These are phyloP conservation scores for Hypoxylon lienhwacheense DNA, from an alignment of 495 filamentous ascomycete genomes.

Conservation along the genomic window DNA sequence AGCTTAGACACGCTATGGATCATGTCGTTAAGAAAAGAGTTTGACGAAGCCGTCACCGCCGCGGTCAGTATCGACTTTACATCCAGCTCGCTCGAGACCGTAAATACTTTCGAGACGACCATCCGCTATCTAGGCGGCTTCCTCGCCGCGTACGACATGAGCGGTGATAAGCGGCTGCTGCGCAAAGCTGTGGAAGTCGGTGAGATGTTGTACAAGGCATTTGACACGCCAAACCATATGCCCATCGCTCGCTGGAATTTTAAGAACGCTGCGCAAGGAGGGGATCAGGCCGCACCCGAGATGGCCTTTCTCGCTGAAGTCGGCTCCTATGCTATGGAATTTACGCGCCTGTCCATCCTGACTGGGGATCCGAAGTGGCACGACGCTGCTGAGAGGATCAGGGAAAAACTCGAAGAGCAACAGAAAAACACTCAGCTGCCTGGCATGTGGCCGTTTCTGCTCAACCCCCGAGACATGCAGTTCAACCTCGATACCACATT, in stretches of 20 bases:
- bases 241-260: conserved; percentile 70
- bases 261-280: conserved; percentile 75
- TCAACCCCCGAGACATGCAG: conserved; percentile 35
- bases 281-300: conserved; percentile 62
- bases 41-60: conserved; percentile 74
- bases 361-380: conserved; percentile 82
- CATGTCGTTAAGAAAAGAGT: conserved; percentile 85
- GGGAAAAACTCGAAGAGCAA: conserved; percentile 66
- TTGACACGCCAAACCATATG: conserved; percentile 89
- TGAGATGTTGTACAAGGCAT: conserved; percentile 75
- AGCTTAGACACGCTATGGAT: conserved; percentile 93
- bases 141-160: conserved; percentile 75
- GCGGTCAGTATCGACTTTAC: conserved; percentile 80
- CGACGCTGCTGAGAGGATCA: conserved; percentile 78
- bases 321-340: conserved; percentile 80
- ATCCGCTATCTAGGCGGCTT: conserved; percentile 83
- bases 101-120: conserved; percentile 77
- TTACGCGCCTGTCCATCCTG: conserved; percentile 78
- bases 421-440: conserved; percentile 69
- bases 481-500: conserved; percentile 51
- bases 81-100: conserved; percentile 53
- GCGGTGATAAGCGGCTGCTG: conserved; percentile 60
- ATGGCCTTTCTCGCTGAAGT: conserved; percentile 63
- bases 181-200: conserved; percentile 78
- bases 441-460: conserved; percentile 54